Evolutionary conservation across 176 grass and related monocot species (phyloP).

Genomic region (Aegilops bicornis): DNA sequence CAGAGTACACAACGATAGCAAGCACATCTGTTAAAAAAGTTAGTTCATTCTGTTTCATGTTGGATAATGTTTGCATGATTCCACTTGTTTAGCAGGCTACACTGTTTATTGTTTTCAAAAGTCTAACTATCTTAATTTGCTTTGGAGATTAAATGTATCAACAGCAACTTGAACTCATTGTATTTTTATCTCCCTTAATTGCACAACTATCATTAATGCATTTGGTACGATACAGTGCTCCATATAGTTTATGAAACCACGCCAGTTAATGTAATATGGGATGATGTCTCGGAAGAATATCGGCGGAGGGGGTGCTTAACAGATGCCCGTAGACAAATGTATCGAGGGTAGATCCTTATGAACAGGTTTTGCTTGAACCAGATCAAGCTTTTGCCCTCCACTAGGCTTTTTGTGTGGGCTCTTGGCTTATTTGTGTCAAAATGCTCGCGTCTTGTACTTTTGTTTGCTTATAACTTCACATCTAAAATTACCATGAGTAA

Average conservation of each 20-base stretch:
- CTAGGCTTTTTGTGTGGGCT: not conserved
- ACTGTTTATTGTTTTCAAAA: not conserved
- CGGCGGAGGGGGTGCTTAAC: not conserved
- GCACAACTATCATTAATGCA: not conserved
- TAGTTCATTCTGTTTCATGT: not conserved
- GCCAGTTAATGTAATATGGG: not conserved
- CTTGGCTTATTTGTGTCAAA: not conserved
- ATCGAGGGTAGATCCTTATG: not conserved
- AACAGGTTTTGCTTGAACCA: not conserved
- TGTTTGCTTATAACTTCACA: not conserved
- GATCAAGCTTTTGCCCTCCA: not conserved
- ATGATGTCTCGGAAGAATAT: not conserved
- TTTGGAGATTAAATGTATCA: not conserved
- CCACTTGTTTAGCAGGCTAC: not conserved
- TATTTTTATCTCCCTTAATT: not conserved
- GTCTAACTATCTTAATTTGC: not conserved
- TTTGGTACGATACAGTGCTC: not conserved
- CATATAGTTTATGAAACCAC: not conserved
- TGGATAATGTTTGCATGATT: not conserved
- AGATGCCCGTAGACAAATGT: not conserved
- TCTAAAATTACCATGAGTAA: not conserved
- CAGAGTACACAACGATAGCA: not conserved
- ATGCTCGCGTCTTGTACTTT: not conserved
- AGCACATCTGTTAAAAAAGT: not conserved
- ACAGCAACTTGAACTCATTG: not conserved